Conservation (phyloP, 2,329 filamentous ascomycete species). For the Metarhizium brunneum region DNA sequence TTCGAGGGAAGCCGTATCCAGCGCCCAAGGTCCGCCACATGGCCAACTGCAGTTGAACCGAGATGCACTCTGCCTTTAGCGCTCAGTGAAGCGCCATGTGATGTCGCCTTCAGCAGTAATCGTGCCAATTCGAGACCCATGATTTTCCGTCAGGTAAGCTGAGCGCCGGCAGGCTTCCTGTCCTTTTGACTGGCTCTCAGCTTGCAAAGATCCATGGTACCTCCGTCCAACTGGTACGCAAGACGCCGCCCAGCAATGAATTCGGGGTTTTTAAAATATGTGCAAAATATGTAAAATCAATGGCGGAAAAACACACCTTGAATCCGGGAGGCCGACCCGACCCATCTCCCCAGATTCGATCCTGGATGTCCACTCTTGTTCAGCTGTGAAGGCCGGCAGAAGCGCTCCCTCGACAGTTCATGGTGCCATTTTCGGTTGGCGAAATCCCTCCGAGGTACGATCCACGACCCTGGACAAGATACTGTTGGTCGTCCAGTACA, state of each 20-base stretch:
- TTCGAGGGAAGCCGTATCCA: too few relatives aligned
- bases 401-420: not conserved
- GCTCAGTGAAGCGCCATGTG: too few relatives aligned
- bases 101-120: too few relatives aligned
- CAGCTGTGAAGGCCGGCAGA: constrained; percentile 1
- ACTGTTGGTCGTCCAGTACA: constrained; percentile 3
- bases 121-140: too few relatives aligned
- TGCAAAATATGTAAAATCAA: constrained; percentile 2
- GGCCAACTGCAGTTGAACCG: too few relatives aligned
- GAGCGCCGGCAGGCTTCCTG: not conserved
- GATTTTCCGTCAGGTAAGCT: not conserved
- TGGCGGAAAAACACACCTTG: constrained; percentile 3
- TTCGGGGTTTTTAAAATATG: not conserved
- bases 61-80: too few relatives aligned
- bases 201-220: not conserved
- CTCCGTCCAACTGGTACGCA: not conserved
- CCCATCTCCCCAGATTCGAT: not conserved
- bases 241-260: not conserved
- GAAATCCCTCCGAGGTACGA: not conserved
- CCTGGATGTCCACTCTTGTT: not conserved
- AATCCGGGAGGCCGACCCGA: not conserved
- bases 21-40: too few relatives aligned
- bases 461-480: constrained; percentile 1
- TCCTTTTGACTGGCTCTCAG: not conserved
- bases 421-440: not conserved